Conservation (phyloP, 257 asterid genomes). For the Capsicum rhomboideum region DNA sequence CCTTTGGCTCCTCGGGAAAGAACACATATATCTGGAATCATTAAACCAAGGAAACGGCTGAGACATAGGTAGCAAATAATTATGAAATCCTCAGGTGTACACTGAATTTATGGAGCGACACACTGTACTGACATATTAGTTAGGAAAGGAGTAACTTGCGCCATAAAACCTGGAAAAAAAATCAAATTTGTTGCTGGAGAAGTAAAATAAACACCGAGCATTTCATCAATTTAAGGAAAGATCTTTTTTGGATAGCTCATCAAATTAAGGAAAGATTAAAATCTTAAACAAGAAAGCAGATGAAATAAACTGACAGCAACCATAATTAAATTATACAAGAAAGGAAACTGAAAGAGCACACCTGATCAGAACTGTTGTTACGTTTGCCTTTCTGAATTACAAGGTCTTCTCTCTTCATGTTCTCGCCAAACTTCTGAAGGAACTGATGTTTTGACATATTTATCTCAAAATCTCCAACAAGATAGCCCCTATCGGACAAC, state of each 20-base stretch:
- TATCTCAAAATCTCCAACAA: slow-evolving; percentile 27
- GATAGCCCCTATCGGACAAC: slow-evolving; percentile 27
- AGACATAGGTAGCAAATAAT: background rate
- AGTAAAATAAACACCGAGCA: background rate
- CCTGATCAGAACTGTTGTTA: slow-evolving; percentile 51
- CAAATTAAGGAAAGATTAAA: background rate
- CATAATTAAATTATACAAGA: background rate
- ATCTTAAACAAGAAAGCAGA: background rate
- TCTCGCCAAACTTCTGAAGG: slow-evolving; percentile 48
- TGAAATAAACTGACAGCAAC: background rate
- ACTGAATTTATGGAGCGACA: background rate
- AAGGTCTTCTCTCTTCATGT: slow-evolving; percentile 81
- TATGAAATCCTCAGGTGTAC: background rate
- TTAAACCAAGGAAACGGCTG: background rate
- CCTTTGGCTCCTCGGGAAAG: slow-evolving; percentile 79
- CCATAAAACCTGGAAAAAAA: background rate
- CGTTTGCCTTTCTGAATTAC: slow-evolving; percentile 44
- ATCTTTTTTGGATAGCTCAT: background rate
- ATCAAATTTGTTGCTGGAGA: background rate
- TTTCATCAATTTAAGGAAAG: background rate
- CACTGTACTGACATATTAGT: background rate
- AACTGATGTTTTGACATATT: slow-evolving; percentile 18
- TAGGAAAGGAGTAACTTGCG: background rate
- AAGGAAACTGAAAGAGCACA: slow-evolving; percentile 6
- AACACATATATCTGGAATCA: slow-evolving; percentile 69